Evolutionary conservation across 148 eudicot species (phyloP).

Genomic region (Limonium bicolor): DNA sequence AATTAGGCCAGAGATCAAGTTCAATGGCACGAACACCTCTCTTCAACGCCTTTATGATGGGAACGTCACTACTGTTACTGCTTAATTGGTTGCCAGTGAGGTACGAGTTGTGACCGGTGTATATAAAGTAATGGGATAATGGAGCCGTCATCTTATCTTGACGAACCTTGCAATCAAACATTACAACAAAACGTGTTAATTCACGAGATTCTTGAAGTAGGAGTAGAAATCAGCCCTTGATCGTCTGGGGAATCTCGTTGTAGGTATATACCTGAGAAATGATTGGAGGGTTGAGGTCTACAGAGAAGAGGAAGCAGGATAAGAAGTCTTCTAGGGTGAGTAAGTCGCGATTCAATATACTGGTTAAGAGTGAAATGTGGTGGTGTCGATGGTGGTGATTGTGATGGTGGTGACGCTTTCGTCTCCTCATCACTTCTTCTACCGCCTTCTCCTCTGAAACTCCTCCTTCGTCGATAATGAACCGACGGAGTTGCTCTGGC

Average conservation of each 20-base stretch:
- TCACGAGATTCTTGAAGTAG: no score
- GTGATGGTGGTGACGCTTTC: slow-evolving; percentile 17
- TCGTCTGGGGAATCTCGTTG: no score
- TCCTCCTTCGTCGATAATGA: slow-evolving; percentile 35
- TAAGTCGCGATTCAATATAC: slow-evolving; percentile 9
- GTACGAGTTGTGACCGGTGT: slow-evolving; percentile 72
- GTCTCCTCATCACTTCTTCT: slow-evolving; percentile 27
- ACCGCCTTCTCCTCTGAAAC: slow-evolving; percentile 15
- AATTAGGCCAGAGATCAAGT: slow-evolving; percentile 71
- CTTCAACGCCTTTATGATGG: slow-evolving; percentile 36
- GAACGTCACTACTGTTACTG: slow-evolving; percentile 50
- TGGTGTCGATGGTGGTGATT: no score
- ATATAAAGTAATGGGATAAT: slow-evolving; percentile 64
- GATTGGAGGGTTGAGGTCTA: slow-evolving; percentile 59
- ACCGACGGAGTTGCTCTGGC: slow-evolving; percentile 39
- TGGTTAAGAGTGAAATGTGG: slow-evolving; percentile 33
- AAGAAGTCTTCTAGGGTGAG: slow-evolving; percentile 74
- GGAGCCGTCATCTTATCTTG: slow-evolving; percentile 68
- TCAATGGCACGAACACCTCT: slow-evolving; percentile 59
- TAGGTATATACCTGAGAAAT: slow-evolving; percentile 28
- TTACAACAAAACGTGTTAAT: no score
- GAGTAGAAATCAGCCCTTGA: no score
- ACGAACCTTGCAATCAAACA: no score
- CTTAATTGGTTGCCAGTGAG: slow-evolving; percentile 63
- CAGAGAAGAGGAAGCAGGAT: slow-evolving; percentile 41